These are phyloP conservation scores for Pyrus communis DNA, from an alignment of 306 rosid genomes.

Conservation along the genomic window DNA sequence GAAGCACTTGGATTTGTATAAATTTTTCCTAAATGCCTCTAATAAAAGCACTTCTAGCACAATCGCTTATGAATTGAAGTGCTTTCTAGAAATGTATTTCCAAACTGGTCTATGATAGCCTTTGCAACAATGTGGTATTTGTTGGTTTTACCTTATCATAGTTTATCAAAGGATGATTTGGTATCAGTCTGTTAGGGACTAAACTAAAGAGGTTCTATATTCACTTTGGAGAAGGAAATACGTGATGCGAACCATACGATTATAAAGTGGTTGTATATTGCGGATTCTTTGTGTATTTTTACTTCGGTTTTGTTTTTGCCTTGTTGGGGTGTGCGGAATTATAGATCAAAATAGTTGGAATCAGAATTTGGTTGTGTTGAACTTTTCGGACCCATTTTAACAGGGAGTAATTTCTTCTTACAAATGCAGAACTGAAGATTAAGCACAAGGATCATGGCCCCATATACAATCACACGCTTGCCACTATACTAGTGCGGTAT, in stretches of 20 bases:
- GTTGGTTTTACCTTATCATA: not conserved
- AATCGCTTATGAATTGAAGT: not conserved
- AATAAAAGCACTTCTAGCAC: not conserved
- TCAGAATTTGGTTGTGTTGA: not conserved
- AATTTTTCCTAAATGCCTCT: not conserved
- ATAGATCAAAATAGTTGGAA: not conserved
- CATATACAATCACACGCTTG: constrained; percentile 66
- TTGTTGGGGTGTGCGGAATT: not conserved
- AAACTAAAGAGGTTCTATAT: not conserved
- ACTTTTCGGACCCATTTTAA: not conserved
- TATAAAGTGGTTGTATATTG: not conserved
- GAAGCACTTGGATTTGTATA: not conserved
- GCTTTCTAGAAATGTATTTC: not conserved
- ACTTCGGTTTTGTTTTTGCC: not conserved
- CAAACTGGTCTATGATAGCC: not conserved
- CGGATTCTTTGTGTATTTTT: not conserved
- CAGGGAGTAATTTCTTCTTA: not conserved
- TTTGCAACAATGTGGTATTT: not conserved
- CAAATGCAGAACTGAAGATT: constrained; percentile 41
- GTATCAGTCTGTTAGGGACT: not conserved
- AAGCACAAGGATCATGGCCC: constrained; percentile 13
- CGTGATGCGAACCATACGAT: not conserved
- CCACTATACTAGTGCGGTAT: constrained; percentile 64
- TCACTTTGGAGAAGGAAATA: not conserved
- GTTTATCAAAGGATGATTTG: not conserved